A percentile compares a stretch with the other conserved stretches of the same genome.
Evolutionary conservation across 805 yeast genomes (phyloP).

Genomic region (Candida tammaniensis): DNA sequence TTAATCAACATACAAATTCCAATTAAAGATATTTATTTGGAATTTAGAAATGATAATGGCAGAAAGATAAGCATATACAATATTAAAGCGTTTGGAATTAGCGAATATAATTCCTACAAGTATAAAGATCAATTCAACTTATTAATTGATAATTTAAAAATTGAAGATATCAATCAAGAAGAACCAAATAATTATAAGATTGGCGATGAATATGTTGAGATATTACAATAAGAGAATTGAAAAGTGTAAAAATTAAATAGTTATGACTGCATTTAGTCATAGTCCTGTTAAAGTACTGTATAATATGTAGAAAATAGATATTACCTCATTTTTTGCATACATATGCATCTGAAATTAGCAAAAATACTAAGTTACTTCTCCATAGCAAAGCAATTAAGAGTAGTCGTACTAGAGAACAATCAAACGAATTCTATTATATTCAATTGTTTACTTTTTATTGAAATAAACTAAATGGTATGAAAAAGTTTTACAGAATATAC

Average conservation of each 20-base stretch:
- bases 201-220: constrained; percentile 1
- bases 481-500: constrained; percentile 8
- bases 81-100: constrained; percentile 29
- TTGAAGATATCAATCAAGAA: neutral
- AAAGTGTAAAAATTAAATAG: no score
- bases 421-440: no score
- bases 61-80: constrained; percentile 15
- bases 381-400: no score
- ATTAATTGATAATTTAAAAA: constrained; percentile 11
- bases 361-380: no score
- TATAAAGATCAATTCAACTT: constrained; percentile 21
- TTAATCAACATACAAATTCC: constrained; percentile 31
- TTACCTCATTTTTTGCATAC: no score
- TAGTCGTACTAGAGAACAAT: no score
- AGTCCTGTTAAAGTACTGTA: no score
- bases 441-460: no score
- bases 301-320: neutral
- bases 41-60: constrained; percentile 15
- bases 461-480: constrained; percentile 5
- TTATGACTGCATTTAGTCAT: no score
- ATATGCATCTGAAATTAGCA: no score
- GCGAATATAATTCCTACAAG: constrained; percentile 23
- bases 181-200: neutral
- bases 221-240: constrained; percentile 2
- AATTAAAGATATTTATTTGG: constrained; percentile 31